phyloP scores from a whole-genome alignment of 352 stramenopile genomes.

The Globisporangium cystogenes region DNA sequence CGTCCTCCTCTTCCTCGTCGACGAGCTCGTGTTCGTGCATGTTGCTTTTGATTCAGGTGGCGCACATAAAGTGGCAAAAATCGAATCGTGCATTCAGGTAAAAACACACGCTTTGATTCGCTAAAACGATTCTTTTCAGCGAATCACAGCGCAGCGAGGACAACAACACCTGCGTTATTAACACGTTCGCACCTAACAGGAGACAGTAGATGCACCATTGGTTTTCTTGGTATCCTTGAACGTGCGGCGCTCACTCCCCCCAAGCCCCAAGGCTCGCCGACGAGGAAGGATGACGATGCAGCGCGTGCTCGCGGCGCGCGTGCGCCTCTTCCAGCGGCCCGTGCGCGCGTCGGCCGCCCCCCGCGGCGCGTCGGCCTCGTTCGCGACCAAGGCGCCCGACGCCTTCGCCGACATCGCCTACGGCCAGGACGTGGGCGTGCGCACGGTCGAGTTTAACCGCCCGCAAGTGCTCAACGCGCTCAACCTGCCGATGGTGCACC shows the following conservation, averaged over 20 bases:
- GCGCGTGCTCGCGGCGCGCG: conserved; percentile 38
- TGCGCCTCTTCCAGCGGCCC: conserved; percentile 59
- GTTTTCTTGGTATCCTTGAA: not conserved
- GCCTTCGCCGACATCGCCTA: conserved; percentile 72
- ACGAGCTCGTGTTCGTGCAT: not conserved
- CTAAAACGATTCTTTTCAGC: not conserved
- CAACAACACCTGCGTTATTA: too few relatives aligned
- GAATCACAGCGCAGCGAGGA: not conserved
- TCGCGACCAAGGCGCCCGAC: conserved; percentile 32
- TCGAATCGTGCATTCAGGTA: too few relatives aligned
- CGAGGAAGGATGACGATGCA: conserved; percentile 24
- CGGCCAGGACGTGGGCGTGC: conserved; percentile 69
- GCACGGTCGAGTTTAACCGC: conserved; percentile 89
- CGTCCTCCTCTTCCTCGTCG: conserved; percentile 34
- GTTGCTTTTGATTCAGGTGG: not conserved
- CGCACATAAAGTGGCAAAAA: too few relatives aligned
- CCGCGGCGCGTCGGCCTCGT: conserved; percentile 2
- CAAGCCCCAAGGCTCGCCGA: not conserved
- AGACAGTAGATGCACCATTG: not conserved
- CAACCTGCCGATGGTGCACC: conserved; percentile 88
- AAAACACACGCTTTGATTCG: not conserved
- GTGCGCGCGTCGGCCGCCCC: conserved; percentile 13
- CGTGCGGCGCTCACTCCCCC: not conserved
- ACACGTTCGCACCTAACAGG: not conserved
- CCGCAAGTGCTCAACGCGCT: conserved; percentile 91